These are phyloP conservation scores for Penicillium verhagenii DNA, from an alignment of 495 filamentous ascomycete species.

Conservation along the genomic window DNA sequence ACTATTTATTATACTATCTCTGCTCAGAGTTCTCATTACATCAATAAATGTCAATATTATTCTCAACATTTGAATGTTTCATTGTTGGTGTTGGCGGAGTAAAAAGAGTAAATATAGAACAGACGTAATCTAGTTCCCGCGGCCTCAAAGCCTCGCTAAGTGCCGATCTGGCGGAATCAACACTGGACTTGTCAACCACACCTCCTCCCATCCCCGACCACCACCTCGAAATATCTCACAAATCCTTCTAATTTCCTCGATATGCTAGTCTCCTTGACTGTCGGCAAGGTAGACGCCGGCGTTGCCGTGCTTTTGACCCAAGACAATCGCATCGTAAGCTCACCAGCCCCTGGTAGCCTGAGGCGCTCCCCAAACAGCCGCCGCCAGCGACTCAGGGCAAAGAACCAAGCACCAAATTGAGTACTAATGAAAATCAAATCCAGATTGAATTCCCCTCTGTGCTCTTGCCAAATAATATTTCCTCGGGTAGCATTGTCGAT, in stretches of 20 bases:
- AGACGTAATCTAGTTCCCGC: conserved; percentile 16
- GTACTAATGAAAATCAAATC: conserved; percentile 9
- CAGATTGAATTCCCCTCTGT: conserved; percentile 99
- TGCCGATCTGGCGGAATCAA: conserved; percentile 36
- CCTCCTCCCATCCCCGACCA: conserved; percentile 12
- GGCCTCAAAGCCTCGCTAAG: conserved; percentile 26
- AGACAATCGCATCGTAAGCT: conserved; percentile 89
- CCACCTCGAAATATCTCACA: conserved; percentile 8
- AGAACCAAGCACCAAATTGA: not conserved
- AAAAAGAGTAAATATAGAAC: conserved; percentile 19
- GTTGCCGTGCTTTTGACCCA: conserved; percentile 95
- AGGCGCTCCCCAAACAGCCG: not conserved
- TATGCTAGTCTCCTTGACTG: conserved; percentile 97
- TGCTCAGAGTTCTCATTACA: not conserved
- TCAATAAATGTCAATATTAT: not conserved
- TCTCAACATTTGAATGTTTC: not conserved
- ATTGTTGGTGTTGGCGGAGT: not conserved
- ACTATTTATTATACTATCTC: conserved; percentile 7
- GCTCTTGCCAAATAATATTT: conserved; percentile 89
- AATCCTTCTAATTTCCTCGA: conserved; percentile 18
- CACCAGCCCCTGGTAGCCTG: conserved; percentile 21
- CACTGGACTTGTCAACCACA: conserved; percentile 17
- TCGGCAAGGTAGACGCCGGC: conserved; percentile 98
- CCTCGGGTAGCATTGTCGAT: conserved; percentile 94
- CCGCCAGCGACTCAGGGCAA: conserved; percentile 2